phyloP scores from a whole-genome alignment of 2,329 filamentous ascomycete species.

The Nothophaeocryptopus gaeumannii region DNA sequence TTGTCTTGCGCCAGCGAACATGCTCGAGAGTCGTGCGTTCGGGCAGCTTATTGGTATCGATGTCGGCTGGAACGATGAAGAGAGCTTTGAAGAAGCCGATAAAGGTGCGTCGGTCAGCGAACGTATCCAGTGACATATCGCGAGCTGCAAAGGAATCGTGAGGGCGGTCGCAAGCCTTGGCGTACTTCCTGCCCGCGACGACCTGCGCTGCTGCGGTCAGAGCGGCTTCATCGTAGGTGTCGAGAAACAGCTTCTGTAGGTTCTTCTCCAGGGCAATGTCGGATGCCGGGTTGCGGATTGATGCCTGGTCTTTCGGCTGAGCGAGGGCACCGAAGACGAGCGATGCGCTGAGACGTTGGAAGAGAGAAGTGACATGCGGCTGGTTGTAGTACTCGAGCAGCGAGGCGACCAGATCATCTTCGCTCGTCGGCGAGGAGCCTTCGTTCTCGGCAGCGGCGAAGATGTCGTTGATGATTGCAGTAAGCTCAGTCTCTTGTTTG shows the following conservation, averaged over 20 bases:
- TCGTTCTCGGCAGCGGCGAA: slow-evolving; percentile 39
- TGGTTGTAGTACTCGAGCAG: slow-evolving; percentile 56
- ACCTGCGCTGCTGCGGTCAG: slow-evolving; percentile 57
- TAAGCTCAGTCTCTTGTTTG: slow-evolving; percentile 60
- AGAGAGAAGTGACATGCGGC: slow-evolving; percentile 48
- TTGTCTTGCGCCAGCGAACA: slow-evolving; percentile 51
- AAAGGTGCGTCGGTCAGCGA: slow-evolving; percentile 21
- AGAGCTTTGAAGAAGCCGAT: slow-evolving; percentile 54
- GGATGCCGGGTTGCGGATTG: slow-evolving; percentile 48
- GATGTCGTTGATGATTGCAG: slow-evolving; percentile 58
- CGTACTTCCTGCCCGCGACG: slow-evolving; percentile 53
- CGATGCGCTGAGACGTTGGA: slow-evolving; percentile 59
- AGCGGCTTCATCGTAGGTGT: slow-evolving; percentile 53
- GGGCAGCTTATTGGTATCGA: slow-evolving; percentile 28
- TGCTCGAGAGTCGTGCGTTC: slow-evolving; percentile 9
- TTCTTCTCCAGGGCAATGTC: slow-evolving; percentile 58
- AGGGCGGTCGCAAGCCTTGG: slow-evolving; percentile 3
- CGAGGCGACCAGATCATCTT: slow-evolving; percentile 41
- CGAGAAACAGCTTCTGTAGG: slow-evolving; percentile 57
- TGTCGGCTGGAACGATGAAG: slow-evolving; percentile 58
- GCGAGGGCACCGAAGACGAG: slow-evolving; percentile 57
- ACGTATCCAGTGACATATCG: slow-evolving; percentile 25
- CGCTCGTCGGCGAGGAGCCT: too few relatives aligned
- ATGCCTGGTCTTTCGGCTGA: slow-evolving; percentile 52
- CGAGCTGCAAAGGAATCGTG: neutral